Conservation (phyloP, 2,329 filamentous ascomycete species). For the Nemania sp. region DNA sequence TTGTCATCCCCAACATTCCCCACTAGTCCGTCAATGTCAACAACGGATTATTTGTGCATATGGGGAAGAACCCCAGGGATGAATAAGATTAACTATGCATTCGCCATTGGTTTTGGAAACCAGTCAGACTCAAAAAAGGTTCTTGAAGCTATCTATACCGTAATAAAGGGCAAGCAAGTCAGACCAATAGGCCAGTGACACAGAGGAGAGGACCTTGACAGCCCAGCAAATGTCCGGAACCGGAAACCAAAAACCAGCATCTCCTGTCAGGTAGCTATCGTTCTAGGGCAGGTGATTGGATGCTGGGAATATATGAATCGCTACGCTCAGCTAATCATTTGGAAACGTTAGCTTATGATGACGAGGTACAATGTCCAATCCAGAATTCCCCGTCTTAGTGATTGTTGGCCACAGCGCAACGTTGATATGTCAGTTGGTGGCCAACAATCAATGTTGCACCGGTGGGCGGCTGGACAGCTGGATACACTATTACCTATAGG, state of each 20-base stretch:
- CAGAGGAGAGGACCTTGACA: slow-evolving; percentile 24
- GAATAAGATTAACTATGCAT: not conserved
- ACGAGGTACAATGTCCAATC: not conserved
- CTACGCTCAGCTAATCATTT: slow-evolving; percentile 23
- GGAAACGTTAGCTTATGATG: slow-evolving; percentile 17
- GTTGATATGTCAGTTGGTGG: no score
- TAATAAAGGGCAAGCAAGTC: slow-evolving; percentile 11
- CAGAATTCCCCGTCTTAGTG: slow-evolving; percentile 5
- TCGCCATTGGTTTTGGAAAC: slow-evolving; percentile 4
- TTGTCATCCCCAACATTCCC: slow-evolving; percentile 7
- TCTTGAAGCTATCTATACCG: slow-evolving; percentile 6
- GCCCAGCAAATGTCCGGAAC: slow-evolving; percentile 21
- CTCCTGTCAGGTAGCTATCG: slow-evolving; percentile 5
- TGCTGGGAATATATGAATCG: slow-evolving; percentile 9
- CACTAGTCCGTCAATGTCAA: not conserved
- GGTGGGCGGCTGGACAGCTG: slow-evolving; percentile 9
- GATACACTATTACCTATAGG: not conserved
- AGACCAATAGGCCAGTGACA: slow-evolving; percentile 36
- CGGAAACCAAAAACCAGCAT: slow-evolving; percentile 33
- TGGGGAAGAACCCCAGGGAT: slow-evolving; percentile 6
- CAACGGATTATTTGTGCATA: slow-evolving; percentile 11
- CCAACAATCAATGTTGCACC: slow-evolving; percentile 18
- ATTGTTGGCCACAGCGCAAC: slow-evolving; percentile 16
- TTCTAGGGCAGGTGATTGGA: slow-evolving; percentile 17
- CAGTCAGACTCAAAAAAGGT: not conserved